Base-by-base conservation (phyloP, 208 protist genomes). In the Trypanosoma melophagium region DNA sequence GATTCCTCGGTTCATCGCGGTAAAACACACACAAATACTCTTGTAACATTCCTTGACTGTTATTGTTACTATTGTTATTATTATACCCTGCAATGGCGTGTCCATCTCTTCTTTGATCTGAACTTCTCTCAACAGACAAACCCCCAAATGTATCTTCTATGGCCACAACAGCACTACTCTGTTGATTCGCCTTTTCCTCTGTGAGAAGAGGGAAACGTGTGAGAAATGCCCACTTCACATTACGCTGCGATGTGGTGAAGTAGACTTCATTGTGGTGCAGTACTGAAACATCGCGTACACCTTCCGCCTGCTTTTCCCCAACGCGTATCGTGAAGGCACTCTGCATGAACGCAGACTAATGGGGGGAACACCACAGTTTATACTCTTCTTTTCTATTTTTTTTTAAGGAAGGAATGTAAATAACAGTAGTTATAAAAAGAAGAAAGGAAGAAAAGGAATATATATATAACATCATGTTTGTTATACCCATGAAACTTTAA, bases 21-120 rank as follows among this genome's bases (percentile, higher is more conserved):
- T 94, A 79, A 51, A 94, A 94, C 2, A 94, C 84, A 58, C 84
- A 90, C 7, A 94, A 75, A 63, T 89, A 91, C 58, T 91, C 79
- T 22, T 81, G 60, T 58, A 71, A 60, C n/a, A 50, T 21, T 28
- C 51, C 49, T 25, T 19, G 10, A 10, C n/a, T 40, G 54, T 25
- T 58, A 28, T 45, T 35, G 14, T 13, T 44, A 50, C 24, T 60
- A 7, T n/a, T 35, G 17, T 44, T 17, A 50, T 69, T 55, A 38
- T 22, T 49, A 42, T 49, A 50, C 0, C 35, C 22, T 10, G 28
- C 42, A 51, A 44, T 24, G 38, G 9, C 2, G 22, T 66, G 42
- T 4, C 47, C 57, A 44, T 28, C 65, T 19, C 16, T 52, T 0
- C 25, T 49, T 25, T n/a, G 7, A 55, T 41, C 53, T 14, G 14